Base-by-base conservation (phyloP, 305 asterid species). In the Fraxinus baroniana region DNA sequence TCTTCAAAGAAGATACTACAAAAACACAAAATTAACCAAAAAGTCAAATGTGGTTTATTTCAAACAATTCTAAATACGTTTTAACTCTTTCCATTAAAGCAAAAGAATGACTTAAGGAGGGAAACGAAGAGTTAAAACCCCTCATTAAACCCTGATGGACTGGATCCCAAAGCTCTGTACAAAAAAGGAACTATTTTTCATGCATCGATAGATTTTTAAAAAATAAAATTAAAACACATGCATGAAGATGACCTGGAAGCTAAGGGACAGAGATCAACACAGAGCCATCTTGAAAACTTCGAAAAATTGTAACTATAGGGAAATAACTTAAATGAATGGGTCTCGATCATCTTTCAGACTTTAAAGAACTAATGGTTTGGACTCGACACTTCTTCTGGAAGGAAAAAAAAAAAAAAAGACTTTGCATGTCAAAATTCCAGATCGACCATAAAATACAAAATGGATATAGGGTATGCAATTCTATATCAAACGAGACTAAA, bases 381-480 rank as follows among this genome's bases (percentile, higher is more conserved):
- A 75, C 60, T 79, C 70, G 17, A 71, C 66, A 46, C 41, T 30
- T 77, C 77, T 82, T 79, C 52, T 55, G 77, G 66, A 36, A 44
- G 35, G 44, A 9, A 9, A 13, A 46, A 46, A 13, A 28, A 78
- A 32, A 76, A 46, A 13, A 28, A 78, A 32, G 71, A 37, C 79
- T 76, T 77, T 74, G 79, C 85, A 81, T 73, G 86, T 55, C 64
- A 77, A 80, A 82, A 80, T 52, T 66, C 84, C 89, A 82, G 91
- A 92, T 91, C 93, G 64, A 70, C 81, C 79, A 72, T 83, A 77
- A 41, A 83, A 78, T 83, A 80, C 74, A 72, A 52, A 81, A 49
- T 71, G 76, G 60, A 12, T 13, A 57, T 78, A 72, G 26, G 15
- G 44, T 72, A 15, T 33, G 76, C 24, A n/a, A 72, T 72, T 72